Percentiles rank a stretch among this genome's conserved stretches.
phyloP scores from a whole-genome alignment of 257 asterid species.

The Nicotiana attenuata region DNA sequence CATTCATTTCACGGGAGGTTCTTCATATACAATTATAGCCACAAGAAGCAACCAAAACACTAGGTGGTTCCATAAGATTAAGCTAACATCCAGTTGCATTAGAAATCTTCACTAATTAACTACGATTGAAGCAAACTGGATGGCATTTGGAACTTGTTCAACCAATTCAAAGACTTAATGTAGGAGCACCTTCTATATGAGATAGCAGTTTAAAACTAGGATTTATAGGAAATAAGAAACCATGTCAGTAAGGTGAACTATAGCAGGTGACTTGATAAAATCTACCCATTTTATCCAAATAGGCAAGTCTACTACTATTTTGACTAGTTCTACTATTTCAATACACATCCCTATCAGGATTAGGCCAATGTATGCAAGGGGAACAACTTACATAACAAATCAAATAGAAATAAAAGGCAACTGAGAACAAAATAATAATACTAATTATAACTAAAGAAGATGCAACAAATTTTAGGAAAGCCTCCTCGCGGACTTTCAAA shows the following conservation, averaged over 20 bases:
- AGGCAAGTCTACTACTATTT: constrained; percentile 56
- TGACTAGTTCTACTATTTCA: constrained; percentile 48
- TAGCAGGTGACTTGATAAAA: constrained; percentile 48
- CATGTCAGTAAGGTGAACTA: constrained; percentile 41
- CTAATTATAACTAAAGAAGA: too few relatives aligned
- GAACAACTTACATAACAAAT: neutral
- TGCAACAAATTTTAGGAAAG: neutral
- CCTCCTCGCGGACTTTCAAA: too few relatives aligned
- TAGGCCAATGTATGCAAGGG: constrained; percentile 62
- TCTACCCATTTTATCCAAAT: constrained; percentile 40
- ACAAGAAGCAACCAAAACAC: neutral
- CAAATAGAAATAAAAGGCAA: neutral
- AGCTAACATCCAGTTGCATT: neutral
- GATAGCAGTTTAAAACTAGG: too few relatives aligned
- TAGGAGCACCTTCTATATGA: neutral
- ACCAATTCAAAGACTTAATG: neutral
- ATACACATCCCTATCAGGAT: constrained; percentile 32
- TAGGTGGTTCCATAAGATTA: neutral
- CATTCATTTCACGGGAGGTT: neutral
- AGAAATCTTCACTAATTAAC: neutral
- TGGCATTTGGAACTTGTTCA: neutral
- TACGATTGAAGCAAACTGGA: neutral
- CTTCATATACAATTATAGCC: neutral
- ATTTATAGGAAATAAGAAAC: constrained; percentile 8
- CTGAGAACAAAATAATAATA: too few relatives aligned